Evolutionary conservation across 2,329 filamentous ascomycete species (phyloP).

Genomic region (Emergomyces pasteurianus): DNA sequence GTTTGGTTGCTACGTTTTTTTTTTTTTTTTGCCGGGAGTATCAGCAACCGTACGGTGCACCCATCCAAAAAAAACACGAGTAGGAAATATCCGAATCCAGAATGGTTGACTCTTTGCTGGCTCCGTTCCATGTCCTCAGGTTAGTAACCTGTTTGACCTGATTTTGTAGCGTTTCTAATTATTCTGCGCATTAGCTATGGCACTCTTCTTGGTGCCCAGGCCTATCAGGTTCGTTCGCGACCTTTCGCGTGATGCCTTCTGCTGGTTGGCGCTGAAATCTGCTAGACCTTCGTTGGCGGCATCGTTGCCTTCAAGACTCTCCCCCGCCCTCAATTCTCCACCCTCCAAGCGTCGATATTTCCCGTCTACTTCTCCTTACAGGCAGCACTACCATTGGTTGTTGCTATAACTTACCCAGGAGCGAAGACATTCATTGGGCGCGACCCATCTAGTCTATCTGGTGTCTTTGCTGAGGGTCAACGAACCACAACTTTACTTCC

Average conservation of each 20-base stretch:
- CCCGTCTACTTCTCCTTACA: conserved; percentile 76
- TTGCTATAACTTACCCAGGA: conserved; percentile 74
- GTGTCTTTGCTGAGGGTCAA: conserved; percentile 49
- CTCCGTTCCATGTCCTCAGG: conserved; percentile 14
- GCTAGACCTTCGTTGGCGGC: conserved; percentile 59
- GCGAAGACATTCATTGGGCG: conserved; percentile 28
- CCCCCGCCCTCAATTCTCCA: conserved; percentile 66
- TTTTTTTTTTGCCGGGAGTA: not conserved
- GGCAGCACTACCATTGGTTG: conserved; percentile 56
- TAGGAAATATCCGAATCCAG: not conserved
- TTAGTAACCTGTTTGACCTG: not conserved
- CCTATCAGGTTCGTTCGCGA: conserved; percentile 58
- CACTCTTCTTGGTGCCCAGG: conserved; percentile 70
- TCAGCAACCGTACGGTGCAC: not conserved
- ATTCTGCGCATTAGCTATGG: conserved; percentile 53
- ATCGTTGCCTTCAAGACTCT: conserved; percentile 66
- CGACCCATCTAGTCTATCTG: conserved; percentile 36
- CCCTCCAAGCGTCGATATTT: conserved; percentile 70
- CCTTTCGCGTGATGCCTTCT: not conserved
- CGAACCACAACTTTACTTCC: conserved; percentile 55
- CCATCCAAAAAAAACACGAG: not conserved
- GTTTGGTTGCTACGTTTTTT: not conserved
- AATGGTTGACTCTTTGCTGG: conserved; percentile 7
- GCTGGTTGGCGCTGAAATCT: not conserved
- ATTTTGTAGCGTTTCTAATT: not conserved